phyloP scores from a whole-genome alignment of 768 basidiomycete species.

The Termitomyces sp. region DNA sequence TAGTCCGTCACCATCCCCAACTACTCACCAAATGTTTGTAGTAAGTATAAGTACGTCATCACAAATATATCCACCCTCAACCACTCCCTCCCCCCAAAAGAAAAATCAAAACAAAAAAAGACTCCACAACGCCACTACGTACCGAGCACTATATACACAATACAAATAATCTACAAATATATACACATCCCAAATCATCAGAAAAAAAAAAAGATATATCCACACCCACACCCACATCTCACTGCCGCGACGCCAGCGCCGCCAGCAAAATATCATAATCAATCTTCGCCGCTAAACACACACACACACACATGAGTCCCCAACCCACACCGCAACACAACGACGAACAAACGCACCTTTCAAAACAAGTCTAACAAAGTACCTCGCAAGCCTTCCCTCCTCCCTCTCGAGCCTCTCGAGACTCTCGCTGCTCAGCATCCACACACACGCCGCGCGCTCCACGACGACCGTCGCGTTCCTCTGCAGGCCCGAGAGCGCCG shows the following conservation, averaged over 20 bases:
- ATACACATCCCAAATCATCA: no score
- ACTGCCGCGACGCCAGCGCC: conserved; percentile 14
- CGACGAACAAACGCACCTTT: conserved; percentile 51
- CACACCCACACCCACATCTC: not conserved
- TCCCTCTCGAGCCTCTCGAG: conserved; percentile 64
- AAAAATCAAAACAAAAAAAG: no score
- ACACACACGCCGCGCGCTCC: conserved; percentile 73
- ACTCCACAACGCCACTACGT: no score
- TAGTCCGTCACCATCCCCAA: no score
- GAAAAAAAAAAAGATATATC: no score
- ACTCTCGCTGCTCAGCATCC: conserved; percentile 64
- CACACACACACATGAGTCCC: not conserved
- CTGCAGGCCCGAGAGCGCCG: conserved; percentile 70
- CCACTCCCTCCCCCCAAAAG: no score
- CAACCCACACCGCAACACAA: not conserved
- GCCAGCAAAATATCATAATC: conserved; percentile 12
- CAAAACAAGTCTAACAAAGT: conserved; percentile 62
- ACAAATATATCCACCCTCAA: no score
- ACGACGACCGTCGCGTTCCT: conserved; percentile 85
- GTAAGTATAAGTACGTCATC: no score
- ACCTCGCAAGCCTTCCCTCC: conserved; percentile 57
- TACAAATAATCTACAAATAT: no score
- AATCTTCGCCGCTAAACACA: conserved; percentile 16
- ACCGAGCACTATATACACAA: no score
- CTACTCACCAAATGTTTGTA: no score